Conservation (phyloP, 129 eudicot species). For the Deinandra increscens region DNA sequence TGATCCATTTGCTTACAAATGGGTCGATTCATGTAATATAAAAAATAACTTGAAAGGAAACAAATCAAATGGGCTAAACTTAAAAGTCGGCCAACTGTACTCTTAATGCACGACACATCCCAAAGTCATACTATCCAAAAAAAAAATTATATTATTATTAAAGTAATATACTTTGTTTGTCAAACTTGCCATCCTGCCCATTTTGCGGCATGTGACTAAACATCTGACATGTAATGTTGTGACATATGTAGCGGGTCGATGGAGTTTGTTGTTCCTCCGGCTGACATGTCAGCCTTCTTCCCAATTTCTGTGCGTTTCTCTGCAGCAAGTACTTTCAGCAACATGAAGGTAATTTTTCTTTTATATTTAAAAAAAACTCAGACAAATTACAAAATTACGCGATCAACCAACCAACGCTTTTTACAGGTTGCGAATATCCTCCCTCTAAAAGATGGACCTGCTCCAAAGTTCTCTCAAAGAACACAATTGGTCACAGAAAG, state of each 20-base stretch:
- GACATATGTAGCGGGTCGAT: slow-evolving; percentile 68
- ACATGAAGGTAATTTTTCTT: slow-evolving; percentile 59
- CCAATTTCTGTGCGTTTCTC: slow-evolving; percentile 91
- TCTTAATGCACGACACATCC: background rate
- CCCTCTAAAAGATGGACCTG: slow-evolving; percentile 73
- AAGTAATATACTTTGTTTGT: too few species aligned
- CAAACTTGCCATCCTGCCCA: background rate
- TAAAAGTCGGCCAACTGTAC: background rate
- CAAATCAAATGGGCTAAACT: background rate
- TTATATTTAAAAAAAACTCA: background rate
- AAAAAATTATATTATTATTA: too few species aligned
- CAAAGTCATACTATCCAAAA: too few species aligned
- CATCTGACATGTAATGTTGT: slow-evolving; percentile 19
- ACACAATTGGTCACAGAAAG: slow-evolving; percentile 66
- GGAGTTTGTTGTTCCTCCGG: slow-evolving; percentile 97
- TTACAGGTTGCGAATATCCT: slow-evolving; percentile 64
- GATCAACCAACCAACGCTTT: background rate
- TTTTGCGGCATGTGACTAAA: background rate
- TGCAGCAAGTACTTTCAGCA: slow-evolving; percentile 81
- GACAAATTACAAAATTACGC: background rate
- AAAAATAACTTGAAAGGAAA: too few species aligned
- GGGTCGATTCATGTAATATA: background rate
- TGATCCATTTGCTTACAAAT: background rate
- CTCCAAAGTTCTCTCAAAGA: slow-evolving; percentile 82
- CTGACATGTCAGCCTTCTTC: slow-evolving; percentile 79